A percentile compares a stretch with the other conserved stretches of the same genome.
Evolutionary conservation across 768 basidiomycete species (phyloP).

Genomic region (Fomitopsis serialis): DNA sequence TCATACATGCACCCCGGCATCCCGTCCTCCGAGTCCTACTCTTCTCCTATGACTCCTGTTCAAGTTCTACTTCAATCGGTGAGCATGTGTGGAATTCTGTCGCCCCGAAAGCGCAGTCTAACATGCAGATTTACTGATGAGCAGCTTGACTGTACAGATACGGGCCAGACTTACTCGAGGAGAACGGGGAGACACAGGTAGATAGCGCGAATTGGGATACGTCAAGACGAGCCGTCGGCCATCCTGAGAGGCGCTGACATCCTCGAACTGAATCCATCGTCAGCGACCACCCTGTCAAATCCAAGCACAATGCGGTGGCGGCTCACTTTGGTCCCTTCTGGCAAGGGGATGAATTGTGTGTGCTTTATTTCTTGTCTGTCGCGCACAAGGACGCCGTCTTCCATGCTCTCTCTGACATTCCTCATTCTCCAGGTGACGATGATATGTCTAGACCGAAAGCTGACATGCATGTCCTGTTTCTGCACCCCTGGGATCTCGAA

Average conservation of each 20-base stretch:
- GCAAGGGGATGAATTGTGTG: conserved; percentile 63
- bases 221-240: conserved; percentile 54
- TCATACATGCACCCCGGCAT: too few species aligned
- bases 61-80: neutral
- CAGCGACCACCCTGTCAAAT: neutral
- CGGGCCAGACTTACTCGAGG: neutral
- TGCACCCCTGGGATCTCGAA: conserved; percentile 66
- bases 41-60: neutral
- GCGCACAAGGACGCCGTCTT: conserved; percentile 53
- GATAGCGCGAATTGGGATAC: conserved; percentile 41
- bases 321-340: conserved; percentile 53
- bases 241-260: conserved; percentile 64
- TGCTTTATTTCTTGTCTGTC: conserved; percentile 61
- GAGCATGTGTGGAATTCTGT: neutral
- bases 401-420: conserved; percentile 55
- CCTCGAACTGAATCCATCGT: conserved; percentile 68
- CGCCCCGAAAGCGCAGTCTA: neutral
- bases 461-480: conserved; percentile 74
- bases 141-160: neutral
- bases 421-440: conserved; percentile 63
- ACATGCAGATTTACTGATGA: neutral
- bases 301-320: neutral
- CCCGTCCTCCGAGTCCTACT: too few species aligned
- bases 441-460: conserved; percentile 56
- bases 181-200: neutral